Evolutionary conservation across 495 filamentous ascomycete genomes (phyloP).

Genomic region (Peziza echinospora): DNA sequence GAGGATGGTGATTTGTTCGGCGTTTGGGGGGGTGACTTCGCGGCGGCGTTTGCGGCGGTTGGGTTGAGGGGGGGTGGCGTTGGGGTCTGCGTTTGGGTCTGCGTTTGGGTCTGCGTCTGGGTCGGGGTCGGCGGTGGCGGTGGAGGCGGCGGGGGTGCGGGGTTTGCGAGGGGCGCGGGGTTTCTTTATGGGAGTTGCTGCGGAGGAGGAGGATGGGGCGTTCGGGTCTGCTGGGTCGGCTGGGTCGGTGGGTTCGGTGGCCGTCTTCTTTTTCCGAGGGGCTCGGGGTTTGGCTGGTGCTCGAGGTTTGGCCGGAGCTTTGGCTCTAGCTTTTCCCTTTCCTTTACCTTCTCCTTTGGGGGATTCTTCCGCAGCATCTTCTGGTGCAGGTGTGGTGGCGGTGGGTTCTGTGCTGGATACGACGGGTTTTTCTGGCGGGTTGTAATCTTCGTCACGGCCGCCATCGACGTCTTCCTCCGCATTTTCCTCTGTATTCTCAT

Average conservation of each 20-base stretch:
- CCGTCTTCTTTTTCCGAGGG: not conserved
- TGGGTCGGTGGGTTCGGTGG: not conserved
- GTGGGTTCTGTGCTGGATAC: no score
- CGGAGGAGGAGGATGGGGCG: no score
- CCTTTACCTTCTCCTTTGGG: not conserved
- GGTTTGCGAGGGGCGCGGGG: not conserved
- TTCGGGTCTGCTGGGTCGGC: not conserved
- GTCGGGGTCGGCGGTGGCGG: not conserved
- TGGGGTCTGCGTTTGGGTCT: not conserved
- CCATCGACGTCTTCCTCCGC: not conserved
- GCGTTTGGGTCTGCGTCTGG: not conserved
- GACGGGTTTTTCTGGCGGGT: no score
- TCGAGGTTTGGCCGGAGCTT: not conserved
- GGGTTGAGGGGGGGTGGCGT: constrained; percentile 1
- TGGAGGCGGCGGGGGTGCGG: not conserved
- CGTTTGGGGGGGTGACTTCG: constrained; percentile 51
- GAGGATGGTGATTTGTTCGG: constrained; percentile 49
- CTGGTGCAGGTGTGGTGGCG: not conserved
- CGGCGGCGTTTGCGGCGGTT: constrained; percentile 23
- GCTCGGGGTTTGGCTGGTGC: not conserved
- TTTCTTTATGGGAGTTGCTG: no score
- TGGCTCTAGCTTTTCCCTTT: not conserved
- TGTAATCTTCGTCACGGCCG: not conserved
- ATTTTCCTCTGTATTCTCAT: no score
- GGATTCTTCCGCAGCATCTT: not conserved